Base-by-base conservation (phyloP, 352 stramenopile species). In the Pythium folliculosum region DNA sequence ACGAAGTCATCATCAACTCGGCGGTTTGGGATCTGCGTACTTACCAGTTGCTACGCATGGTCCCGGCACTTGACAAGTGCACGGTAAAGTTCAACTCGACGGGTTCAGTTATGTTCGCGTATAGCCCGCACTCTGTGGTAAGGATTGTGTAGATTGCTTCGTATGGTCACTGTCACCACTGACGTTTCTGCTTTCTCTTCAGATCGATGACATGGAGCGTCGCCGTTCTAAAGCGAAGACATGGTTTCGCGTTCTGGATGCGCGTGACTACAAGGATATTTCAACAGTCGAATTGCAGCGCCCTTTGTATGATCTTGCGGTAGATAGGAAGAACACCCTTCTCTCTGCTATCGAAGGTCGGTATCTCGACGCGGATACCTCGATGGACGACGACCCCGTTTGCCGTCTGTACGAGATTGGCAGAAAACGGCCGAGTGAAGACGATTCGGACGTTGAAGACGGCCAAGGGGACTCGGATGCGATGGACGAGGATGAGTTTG, bases 21-120 rank as follows among this genome's bases (percentile, higher is more conserved):
- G 86, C 86, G 0, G 85, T 97, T n/a, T 97, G 90, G 89, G 90
- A 96, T 66, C 67, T 96, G 19, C 86, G 90, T 23, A 97, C 90
- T 2, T 95, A 90, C 59, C 78, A 82, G 21, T 71, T 97, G 6
- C 73, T 95, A 32, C 88, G 88, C 4, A 88, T 96, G 67, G 86
- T 97, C 12, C 90, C 90, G 17, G 86, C 84, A 14, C 76, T 96
- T n/a, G 90, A 97, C 67, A 91, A 91, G 65, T 93, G 84, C 64
- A 82, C 69, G 14, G 80, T 95, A 51, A 84, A 84, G 51, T 96
- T 95, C 64, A 91, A 82, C 61, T 71, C 73, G 25, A 81, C 69
- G 9, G 85, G 83, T 8, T 84, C 75, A 49, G 82, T 95, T 4
- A 58, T 97, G 37, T 96, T 95, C 69, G 84, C 87, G 6, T 96